Evolutionary conservation across 2,329 filamentous ascomycete species (phyloP), one percentile per base, ranked within the genome.

Genomic region (Talaromyces atroroseus): DNA sequence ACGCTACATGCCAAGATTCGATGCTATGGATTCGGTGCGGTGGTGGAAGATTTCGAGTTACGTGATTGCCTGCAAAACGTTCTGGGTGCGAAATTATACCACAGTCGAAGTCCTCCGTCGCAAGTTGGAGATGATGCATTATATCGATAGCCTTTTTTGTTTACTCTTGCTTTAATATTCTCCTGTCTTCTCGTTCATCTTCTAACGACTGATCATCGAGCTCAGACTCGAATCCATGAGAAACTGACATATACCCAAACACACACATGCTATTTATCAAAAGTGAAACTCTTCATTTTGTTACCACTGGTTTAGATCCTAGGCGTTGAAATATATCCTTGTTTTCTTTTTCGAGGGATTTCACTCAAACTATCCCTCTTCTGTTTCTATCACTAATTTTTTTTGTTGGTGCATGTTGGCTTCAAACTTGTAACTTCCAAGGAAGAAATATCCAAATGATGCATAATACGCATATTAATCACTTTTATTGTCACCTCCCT

Each of bases 11-110:
- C 81, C 56, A 96, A 96, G 74, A 85, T 96, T 58, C 83, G 91
- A 61, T 97, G 94, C 71, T 96, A 96, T 72, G 94, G 94, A 5
- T 88, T 88, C 63, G 85, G 85, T 29, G 85, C 85, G 32, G 85
- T 88, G 0, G 75, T 88, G 58, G 85, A 88, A 68, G 84, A 88
- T 60, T 88, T 88, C 57, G 79, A 82, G 64, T 72, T 81, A 40
- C 73, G 75, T 50, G 92, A 96, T 74, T 90, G 90, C 21, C 72
- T 96, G 55, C 87, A 87, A 66, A 86, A 80, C 38, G 79, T 90
- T 23, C 78, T 90, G 61, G 84, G 69, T 36, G 60, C 67, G 1
- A 72, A 69, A 57, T 61, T 72, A 24, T 70, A 71, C 7, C 20
- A 49, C 26, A 42, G 52, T n/a, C 42, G 42, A 16, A 42, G 26